A percentile compares a stretch with the other conserved stretches of the same genome.
These are phyloP conservation scores for Chlamydomonas reinhardtii DNA, from an alignment of 163 green algal genomes.

Conservation along the genomic window DNA sequence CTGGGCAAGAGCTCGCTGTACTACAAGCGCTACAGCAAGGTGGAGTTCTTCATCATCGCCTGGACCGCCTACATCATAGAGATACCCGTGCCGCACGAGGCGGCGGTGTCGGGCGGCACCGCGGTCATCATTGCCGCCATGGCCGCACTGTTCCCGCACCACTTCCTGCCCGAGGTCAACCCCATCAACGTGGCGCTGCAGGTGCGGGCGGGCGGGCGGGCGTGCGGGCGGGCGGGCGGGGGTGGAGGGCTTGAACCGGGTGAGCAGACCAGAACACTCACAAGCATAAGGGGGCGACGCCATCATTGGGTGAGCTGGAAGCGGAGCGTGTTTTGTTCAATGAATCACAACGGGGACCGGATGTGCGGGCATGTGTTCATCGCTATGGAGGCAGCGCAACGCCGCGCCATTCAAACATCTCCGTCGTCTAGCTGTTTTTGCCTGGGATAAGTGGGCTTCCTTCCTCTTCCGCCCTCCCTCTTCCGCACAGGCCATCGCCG, in stretches of 20 bases:
- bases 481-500: conserved; percentile 9
- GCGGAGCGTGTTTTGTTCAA: too few species aligned
- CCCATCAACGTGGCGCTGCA: conserved; percentile 19
- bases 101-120: conserved; percentile 3
- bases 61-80: conserved; percentile 46
- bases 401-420: too few species aligned
- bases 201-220: neutral
- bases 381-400: too few species aligned
- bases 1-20: conserved; percentile 26
- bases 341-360: too few species aligned
- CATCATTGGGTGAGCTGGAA: too few species aligned
- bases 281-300: too few species aligned
- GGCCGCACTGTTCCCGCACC: conserved; percentile 1
- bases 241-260: too few species aligned
- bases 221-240: neutral
- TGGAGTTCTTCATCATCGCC: conserved; percentile 47
- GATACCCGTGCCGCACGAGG: conserved; percentile 30
- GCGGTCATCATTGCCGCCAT: conserved; percentile 1
- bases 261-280: too few species aligned
- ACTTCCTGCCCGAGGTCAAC: conserved; percentile 35
- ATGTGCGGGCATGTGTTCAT: too few species aligned
- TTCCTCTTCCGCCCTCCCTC: neutral
- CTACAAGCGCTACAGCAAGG: conserved; percentile 50
- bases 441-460: too few species aligned
- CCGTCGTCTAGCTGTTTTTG: too few species aligned